phyloP scores from a whole-genome alignment of 2,329 filamentous ascomycete genomes.

The Trichoderma aggressivum region DNA sequence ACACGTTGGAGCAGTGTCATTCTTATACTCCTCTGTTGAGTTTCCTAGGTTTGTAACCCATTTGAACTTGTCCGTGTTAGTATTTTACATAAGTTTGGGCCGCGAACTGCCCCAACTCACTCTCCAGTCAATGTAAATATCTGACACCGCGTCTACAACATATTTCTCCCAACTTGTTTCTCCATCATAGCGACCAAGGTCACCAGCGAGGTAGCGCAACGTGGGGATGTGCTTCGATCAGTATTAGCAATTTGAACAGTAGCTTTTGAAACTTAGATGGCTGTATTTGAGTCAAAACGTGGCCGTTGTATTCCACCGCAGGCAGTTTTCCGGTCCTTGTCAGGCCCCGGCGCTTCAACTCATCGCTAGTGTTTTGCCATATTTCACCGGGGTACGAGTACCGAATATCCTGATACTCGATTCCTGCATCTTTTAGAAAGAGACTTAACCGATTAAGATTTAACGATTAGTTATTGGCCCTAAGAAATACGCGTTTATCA shows the following conservation, averaged over 20 bases:
- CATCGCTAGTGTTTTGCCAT: not conserved
- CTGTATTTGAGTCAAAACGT: not conserved
- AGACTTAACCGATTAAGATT: not conserved
- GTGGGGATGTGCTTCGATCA: not conserved
- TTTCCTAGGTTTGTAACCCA: conserved; percentile 23
- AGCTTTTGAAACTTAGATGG: not conserved
- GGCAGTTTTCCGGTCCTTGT: not conserved
- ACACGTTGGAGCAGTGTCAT: not conserved
- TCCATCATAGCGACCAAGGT: conserved; percentile 36
- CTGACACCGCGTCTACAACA: conserved; percentile 36
- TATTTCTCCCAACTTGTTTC: conserved; percentile 36
- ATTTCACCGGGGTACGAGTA: not conserved
- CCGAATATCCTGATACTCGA: not conserved
- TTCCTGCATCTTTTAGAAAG: not conserved
- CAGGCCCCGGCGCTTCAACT: not conserved
- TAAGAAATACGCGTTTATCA: not conserved
- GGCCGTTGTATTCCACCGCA: not conserved
- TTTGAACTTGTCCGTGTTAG: conserved; percentile 14
- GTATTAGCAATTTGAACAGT: not conserved
- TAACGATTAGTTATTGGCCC: not conserved
- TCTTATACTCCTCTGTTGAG: not conserved
- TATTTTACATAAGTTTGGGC: accelerated
- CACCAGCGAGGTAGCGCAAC: conserved; percentile 24
- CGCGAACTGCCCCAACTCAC: conserved; percentile 24
- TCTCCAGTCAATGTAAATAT: conserved; percentile 40